phyloP scores from a whole-genome alignment of 2,329 filamentous ascomycete species.

The Seiridium unicorne region DNA sequence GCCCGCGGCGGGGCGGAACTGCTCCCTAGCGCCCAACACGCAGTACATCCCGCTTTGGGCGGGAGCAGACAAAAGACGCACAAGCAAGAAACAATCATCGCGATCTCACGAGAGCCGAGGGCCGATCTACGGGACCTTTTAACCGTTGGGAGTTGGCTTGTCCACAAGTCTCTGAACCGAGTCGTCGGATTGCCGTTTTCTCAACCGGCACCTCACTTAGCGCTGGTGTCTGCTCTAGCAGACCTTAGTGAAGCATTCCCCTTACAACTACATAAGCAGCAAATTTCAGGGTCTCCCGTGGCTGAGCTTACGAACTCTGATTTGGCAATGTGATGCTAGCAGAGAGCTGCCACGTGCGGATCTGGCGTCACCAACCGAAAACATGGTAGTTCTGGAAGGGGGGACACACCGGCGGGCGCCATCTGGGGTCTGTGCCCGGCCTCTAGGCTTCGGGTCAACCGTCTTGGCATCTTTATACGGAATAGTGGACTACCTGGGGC shows the following conservation, averaged over 20 bases:
- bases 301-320: neutral
- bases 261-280: neutral
- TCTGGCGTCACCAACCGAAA: neutral
- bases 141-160: too few relatives aligned
- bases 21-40: neutral
- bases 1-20: conserved; percentile 1
- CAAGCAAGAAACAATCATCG: too few relatives aligned
- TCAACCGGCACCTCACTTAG: neutral
- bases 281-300: neutral
- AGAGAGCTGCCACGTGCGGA: neutral
- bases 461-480: conserved; percentile 20
- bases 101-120: neutral
- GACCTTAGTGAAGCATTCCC: neutral
- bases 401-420: neutral
- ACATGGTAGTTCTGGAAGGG: neutral
- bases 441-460: conserved; percentile 15
- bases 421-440: neutral
- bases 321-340: neutral
- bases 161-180: too few relatives aligned
- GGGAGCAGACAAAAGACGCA: neutral
- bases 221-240: neutral
- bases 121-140: too few relatives aligned
- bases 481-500: neutral
- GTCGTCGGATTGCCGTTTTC: neutral
- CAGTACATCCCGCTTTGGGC: neutral